Percentiles rank a stretch among this genome's conserved stretches.
phyloP scores from a whole-genome alignment of 257 asterid species.

The Lithospermum erythrorhizon region DNA sequence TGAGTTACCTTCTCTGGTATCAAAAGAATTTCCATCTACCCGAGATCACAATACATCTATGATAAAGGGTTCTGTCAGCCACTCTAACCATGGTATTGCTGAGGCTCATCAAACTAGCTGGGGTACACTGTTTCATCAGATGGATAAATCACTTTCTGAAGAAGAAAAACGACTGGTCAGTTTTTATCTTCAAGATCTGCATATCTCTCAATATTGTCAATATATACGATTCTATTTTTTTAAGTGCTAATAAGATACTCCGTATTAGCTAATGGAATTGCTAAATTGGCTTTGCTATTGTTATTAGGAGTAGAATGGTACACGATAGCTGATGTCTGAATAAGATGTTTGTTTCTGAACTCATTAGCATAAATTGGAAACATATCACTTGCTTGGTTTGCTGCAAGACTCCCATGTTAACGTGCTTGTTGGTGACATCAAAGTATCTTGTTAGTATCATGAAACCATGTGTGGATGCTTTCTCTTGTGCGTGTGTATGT shows the following conservation, averaged over 20 bases:
- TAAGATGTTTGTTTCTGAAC: neutral
- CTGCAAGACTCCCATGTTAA: too few relatives aligned
- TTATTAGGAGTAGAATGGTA: too few relatives aligned
- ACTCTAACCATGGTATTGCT: conserved; percentile 22
- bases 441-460: too few relatives aligned
- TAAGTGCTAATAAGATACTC: too few relatives aligned
- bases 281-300: too few relatives aligned
- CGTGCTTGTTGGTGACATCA: neutral
- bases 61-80: conserved; percentile 13
- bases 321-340: neutral
- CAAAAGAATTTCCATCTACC: conserved; percentile 54
- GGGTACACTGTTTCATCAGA: conserved; percentile 55
- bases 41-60: conserved; percentile 22
- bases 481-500: too few relatives aligned
- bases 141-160: conserved; percentile 68
- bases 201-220: neutral
- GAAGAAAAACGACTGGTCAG: conserved; percentile 79
- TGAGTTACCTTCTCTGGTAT: conserved; percentile 54
- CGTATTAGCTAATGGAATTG: too few relatives aligned
- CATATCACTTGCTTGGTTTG: neutral
- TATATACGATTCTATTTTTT: too few relatives aligned
- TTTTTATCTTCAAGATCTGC: neutral
- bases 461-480: too few relatives aligned
- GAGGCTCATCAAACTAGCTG: conserved; percentile 62
- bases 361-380: neutral